A percentile compares a stretch with the other conserved stretches of the same genome.
These are phyloP conservation scores for Lotmaria passim DNA, from an alignment of 208 protist species.

Conservation along the genomic window DNA sequence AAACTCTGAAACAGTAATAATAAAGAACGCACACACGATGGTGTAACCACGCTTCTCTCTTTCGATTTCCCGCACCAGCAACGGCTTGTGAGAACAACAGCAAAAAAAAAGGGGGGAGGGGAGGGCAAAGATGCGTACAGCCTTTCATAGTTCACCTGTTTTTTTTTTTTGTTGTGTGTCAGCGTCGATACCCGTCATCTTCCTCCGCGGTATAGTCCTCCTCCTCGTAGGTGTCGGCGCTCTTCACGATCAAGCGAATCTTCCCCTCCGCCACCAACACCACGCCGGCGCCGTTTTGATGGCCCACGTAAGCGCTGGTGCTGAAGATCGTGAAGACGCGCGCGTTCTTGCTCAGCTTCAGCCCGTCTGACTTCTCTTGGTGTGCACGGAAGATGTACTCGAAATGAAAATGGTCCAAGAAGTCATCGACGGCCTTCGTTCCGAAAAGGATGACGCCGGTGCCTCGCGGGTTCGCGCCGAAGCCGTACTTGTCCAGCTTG, in stretches of 20 bases:
- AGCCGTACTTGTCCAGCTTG: constrained; percentile 80
- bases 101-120: too few species aligned
- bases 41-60: too few species aligned
- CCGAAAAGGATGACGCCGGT: constrained; percentile 90
- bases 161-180: too few species aligned
- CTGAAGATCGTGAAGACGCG: constrained; percentile 95
- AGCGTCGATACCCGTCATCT: constrained; percentile 32
- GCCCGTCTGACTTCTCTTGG: constrained; percentile 92
- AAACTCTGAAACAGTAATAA: too few species aligned
- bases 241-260: constrained; percentile 93
- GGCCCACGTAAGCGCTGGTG: constrained; percentile 92
- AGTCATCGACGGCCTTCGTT: constrained; percentile 85
- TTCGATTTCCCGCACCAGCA: too few species aligned
- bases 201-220: constrained; percentile 51
- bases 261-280: constrained; percentile 89
- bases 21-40: too few species aligned
- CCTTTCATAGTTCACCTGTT: too few species aligned
- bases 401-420: constrained; percentile 80
- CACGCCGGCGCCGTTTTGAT: constrained; percentile 91
- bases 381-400: constrained; percentile 94
- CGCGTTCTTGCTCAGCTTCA: constrained; percentile 91
- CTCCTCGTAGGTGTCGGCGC: constrained; percentile 69
- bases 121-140: too few species aligned
- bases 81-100: too few species aligned
- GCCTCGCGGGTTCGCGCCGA: constrained; percentile 88